These are phyloP conservation scores for Colletotrichum chlorophyti DNA, from an alignment of 2,329 filamentous ascomycete species.

Conservation along the genomic window DNA sequence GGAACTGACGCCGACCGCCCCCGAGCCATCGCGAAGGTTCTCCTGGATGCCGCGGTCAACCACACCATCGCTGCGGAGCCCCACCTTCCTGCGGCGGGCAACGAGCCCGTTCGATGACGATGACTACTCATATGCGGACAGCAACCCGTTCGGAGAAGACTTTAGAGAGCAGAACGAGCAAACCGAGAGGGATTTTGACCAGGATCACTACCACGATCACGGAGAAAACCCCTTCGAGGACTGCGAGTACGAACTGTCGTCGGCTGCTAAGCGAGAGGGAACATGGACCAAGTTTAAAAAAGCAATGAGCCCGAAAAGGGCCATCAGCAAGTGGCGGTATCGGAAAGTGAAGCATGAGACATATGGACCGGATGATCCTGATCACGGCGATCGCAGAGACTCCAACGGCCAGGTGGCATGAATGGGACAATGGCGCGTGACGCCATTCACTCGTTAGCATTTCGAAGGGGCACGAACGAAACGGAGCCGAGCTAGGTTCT, in stretches of 20 bases:
- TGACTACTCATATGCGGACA: constrained; percentile 16
- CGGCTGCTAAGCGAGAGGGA: constrained; percentile 3
- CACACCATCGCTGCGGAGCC: constrained; percentile 19
- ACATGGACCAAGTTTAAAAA: constrained; percentile 25
- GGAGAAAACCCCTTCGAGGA: constrained; percentile 21
- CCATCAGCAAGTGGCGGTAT: constrained; percentile 24
- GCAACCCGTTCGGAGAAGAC: constrained; percentile 23
- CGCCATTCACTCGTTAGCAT: too few relatives aligned
- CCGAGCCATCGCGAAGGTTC: constrained; percentile 9
- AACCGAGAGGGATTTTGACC: neutral
- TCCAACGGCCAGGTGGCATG: neutral
- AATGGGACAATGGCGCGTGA: too few relatives aligned
- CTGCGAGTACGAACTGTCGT: constrained; percentile 21
- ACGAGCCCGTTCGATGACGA: constrained; percentile 23
- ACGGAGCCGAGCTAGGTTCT: too few relatives aligned
- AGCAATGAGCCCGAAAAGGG: constrained; percentile 23
- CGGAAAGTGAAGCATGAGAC: constrained; percentile 16
- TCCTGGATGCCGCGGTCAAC: constrained; percentile 21
- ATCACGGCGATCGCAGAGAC: neutral
- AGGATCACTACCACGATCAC: neutral
- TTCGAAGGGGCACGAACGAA: too few relatives aligned
- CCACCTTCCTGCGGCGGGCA: constrained; percentile 13
- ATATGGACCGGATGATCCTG: constrained; percentile 1
- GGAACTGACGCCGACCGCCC: constrained; percentile 11
- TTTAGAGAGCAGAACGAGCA: constrained; percentile 15